Evolutionary conservation across 345 rosid genomes (phyloP).

Genomic region (Eucalyptus caleyi): DNA sequence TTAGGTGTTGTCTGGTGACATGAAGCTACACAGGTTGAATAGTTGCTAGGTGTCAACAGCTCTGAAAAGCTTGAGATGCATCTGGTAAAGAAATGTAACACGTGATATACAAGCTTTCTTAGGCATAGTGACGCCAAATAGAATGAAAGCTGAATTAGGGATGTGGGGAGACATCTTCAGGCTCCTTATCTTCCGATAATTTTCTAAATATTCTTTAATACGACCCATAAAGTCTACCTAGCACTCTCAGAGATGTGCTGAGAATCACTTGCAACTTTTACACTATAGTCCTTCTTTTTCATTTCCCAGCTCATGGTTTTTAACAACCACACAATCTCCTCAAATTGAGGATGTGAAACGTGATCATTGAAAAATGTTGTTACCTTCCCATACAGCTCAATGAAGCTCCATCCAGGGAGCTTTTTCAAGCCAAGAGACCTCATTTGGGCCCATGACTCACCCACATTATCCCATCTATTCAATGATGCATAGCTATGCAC

Average conservation of each 20-base stretch:
- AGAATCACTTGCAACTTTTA: not conserved
- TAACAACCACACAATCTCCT: constrained; percentile 22
- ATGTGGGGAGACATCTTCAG: not conserved
- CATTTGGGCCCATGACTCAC: constrained; percentile 39
- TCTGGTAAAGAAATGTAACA: not conserved
- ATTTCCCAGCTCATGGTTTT: constrained; percentile 18
- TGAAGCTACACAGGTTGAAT: not conserved
- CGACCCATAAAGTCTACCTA: not conserved
- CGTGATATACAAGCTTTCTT: not conserved
- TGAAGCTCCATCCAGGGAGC: constrained; percentile 51
- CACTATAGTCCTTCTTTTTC: constrained; percentile 1
- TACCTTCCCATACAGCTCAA: constrained; percentile 23
- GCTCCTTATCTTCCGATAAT: not conserved
- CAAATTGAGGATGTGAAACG: constrained; percentile 22
- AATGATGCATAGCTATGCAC: constrained; percentile 42
- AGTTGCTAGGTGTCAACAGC: not conserved
- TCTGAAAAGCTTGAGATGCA: not conserved
- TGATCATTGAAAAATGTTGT: constrained; percentile 38
- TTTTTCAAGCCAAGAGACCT: constrained; percentile 43
- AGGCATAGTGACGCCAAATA: not conserved
- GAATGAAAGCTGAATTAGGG: not conserved
- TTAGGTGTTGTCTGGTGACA: not conserved
- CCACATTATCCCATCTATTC: constrained; percentile 44
- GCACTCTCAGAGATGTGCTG: not conserved
- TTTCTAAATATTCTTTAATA: not conserved